Percentiles rank a stretch among this genome's conserved stretches.
Conservation (phyloP, 2,329 filamentous ascomycete species). For the Xylaria sp. region DNA sequence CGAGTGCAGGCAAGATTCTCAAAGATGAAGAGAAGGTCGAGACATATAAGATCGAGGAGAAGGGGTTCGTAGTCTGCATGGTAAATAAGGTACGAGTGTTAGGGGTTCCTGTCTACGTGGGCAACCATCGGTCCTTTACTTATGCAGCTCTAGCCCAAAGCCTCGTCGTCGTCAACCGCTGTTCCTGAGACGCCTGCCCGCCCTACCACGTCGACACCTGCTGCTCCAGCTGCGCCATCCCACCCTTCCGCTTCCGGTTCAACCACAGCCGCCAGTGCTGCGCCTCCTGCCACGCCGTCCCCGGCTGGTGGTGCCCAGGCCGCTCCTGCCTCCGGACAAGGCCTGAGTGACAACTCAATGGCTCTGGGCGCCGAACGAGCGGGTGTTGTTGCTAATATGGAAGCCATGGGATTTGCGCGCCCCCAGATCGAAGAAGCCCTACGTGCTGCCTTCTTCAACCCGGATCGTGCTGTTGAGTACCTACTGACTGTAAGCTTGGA, state of each 20-base stretch:
- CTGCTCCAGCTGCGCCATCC: conserved; percentile 62
- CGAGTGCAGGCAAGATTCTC: conserved; percentile 87
- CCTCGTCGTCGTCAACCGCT: conserved; percentile 71
- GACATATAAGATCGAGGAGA: conserved; percentile 98
- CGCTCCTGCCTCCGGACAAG: conserved; percentile 59
- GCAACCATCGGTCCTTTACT: conserved; percentile 12
- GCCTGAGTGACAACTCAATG: conserved; percentile 80
- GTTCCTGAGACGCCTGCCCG: conserved; percentile 72
- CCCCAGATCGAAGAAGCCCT: conserved; percentile 91
- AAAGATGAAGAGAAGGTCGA: conserved; percentile 97
- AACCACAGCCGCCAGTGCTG: conserved; percentile 56
- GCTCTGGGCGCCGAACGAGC: conserved; percentile 86
- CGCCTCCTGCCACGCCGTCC: conserved; percentile 64
- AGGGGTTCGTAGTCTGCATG: conserved; percentile 99
- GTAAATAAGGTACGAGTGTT: conserved; percentile 82
- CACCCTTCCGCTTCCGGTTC: conserved; percentile 48
- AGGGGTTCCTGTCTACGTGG: background rate
- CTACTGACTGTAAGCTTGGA: conserved; percentile 78
- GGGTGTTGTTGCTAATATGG: conserved; percentile 89
- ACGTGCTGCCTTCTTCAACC: conserved; percentile 96
- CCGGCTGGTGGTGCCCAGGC: conserved; percentile 56
- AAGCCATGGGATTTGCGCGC: conserved; percentile 94
- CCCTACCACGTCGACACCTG: conserved; percentile 61
- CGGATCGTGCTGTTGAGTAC: conserved; percentile 96
- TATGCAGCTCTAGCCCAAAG: conserved; percentile 72